Percentiles rank a stretch among this genome's conserved stretches.
Conservation (phyloP, 139 green algal genomes). For the Volvox africanus region DNA sequence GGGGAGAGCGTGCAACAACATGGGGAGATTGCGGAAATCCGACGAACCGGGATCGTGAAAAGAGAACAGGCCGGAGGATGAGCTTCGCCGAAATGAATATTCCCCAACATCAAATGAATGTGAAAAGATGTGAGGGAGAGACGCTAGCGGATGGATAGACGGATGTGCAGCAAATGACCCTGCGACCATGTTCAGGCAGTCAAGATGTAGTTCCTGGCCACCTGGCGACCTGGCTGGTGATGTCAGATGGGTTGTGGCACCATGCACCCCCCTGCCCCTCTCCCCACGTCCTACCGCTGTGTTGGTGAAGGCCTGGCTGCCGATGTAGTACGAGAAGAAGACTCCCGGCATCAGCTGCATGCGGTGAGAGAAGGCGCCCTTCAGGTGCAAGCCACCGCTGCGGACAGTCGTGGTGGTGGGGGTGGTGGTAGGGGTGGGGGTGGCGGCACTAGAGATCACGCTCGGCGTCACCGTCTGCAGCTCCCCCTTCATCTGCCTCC, state of each 20-base stretch:
- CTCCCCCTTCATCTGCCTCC: not conserved
- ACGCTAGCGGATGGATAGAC: no score
- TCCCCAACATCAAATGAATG: no score
- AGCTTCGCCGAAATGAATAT: no score
- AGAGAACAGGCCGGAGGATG: no score
- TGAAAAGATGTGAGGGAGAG: no score
- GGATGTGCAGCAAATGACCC: no score
- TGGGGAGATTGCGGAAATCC: not conserved
- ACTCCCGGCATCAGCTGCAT: conserved; percentile 40
- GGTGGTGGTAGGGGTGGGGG: not conserved
- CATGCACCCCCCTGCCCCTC: no score
- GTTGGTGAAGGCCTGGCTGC: conserved; percentile 46
- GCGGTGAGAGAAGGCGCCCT: not conserved
- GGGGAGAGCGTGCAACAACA: not conserved
- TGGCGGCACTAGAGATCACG: not conserved
- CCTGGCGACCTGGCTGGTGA: no score
- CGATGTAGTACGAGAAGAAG: conserved; percentile 46
- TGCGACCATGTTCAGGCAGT: no score
- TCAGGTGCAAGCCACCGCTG: not conserved
- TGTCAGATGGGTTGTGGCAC: no score
- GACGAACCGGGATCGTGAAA: no score
- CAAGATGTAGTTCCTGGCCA: no score
- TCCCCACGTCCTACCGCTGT: conserved; percentile 24
- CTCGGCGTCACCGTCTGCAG: not conserved
- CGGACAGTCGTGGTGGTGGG: not conserved